Evolutionary conservation across 164 flowering plant species (phyloP), one percentile per base, ranked within the genome.

Genomic region (Magnolia sinica): DNA sequence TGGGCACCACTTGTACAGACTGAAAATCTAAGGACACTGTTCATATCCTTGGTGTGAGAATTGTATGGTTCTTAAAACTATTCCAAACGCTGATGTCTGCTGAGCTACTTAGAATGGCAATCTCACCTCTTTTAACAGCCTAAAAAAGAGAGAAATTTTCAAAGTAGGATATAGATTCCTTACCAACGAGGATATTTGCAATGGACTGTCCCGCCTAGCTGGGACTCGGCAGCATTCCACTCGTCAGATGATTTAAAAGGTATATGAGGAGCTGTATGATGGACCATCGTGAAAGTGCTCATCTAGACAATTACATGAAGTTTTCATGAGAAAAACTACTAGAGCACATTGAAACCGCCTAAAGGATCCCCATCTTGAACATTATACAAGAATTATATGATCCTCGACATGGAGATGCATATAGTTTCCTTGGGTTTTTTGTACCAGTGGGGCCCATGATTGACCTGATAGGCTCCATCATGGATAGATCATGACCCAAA

Each of bases 231-330:
- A n/a, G 83, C 81, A 76, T 83, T 81, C 85, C 85, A 83, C 19
- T 80, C 75, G 9, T 83, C 80, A 9, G 79, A 73, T 61, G 73
- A 29, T 79, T 80, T 93, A 83, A 96, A 96, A 31, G 98, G 97
- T 82, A 96, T 91, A 77, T 96, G 98, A 70, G 98, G 99, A 68
- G 99, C 97, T 0, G 97, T 92, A 78, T 96, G 99, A 85, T 96
- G 98, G 20, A 96, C 97, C 92, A 93, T 92, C 14, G 99, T 96
- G 81, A 92, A 96, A 68, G 97, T 94, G 77, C 99, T 96, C 98
- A 96, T 96, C 98, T 93, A 66, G 59, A 78, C 8, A 22, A 31
- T 13, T 52, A 68, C 50, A 20, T 24, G 2, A 37, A 37, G 45
- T 37, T 37, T 37, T 37, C 45, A 37, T 37, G 7, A 37, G 45